Percentiles rank a stretch among this genome's conserved stretches.
These are phyloP conservation scores for Tilletiopsis washingtonensis DNA, from an alignment of 1,284 basidiomycete species.

Conservation along the genomic window DNA sequence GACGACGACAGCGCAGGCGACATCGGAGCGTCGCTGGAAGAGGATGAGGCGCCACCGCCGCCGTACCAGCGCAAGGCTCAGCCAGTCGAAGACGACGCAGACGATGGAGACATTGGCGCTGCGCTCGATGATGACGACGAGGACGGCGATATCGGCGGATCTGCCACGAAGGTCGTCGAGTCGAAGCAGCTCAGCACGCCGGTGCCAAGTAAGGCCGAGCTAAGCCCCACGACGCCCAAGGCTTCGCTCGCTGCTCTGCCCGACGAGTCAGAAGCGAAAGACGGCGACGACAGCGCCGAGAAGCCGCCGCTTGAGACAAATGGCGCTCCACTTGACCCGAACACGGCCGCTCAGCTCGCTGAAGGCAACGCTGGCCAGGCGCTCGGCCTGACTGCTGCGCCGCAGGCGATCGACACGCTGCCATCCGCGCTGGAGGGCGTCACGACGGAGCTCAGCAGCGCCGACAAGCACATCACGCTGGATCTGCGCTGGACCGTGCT, in stretches of 20 bases:
- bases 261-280: too few relatives aligned
- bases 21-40: conserved; percentile 3
- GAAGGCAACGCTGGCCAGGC: conserved; percentile 10
- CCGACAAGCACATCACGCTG: conserved; percentile 42
- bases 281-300: not conserved
- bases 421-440: conserved; percentile 39
- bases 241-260: not conserved
- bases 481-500: conserved; percentile 46
- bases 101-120: conserved; percentile 11
- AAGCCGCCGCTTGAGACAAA: not conserved
- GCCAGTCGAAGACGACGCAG: not conserved
- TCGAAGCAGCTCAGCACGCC: too few relatives aligned
- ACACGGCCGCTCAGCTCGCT: conserved; percentile 34
- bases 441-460: conserved; percentile 39
- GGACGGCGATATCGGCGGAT: too few relatives aligned
- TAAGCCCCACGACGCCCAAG: not conserved
- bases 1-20: conserved; percentile 3
- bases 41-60: not conserved
- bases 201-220: not conserved
- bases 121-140: too few relatives aligned
- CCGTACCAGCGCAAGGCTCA: not conserved
- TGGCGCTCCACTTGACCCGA: conserved; percentile 32
- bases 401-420: conserved; percentile 30
- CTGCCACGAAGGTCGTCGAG: too few relatives aligned
- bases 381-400: conserved; percentile 28